Evolutionary conservation across 768 basidiomycete genomes (phyloP), one percentile per base, ranked within the genome.

Genomic region (Nidularia pulvinata): DNA sequence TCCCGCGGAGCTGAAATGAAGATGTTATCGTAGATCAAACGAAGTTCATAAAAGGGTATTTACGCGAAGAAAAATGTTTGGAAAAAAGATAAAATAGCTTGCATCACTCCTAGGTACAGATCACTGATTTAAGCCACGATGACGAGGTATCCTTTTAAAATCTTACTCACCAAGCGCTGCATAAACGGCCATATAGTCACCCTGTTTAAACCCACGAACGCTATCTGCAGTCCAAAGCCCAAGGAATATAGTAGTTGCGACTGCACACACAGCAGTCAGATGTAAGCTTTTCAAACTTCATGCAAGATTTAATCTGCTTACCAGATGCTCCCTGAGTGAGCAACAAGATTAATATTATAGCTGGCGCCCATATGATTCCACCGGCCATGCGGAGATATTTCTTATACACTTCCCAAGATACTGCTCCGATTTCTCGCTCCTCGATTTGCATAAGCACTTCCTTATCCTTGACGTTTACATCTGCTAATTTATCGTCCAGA

Each of bases 141-240:
- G 19, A 19, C 19, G 19, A 19, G 19, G 19, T 19, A 19, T 19
- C 19, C 19, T 19, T 19, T 19, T 1, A 19, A 19, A 19, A 19
- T 19, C 19, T 19, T 19, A 19, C 19, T 19, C 35, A 77, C 77
- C 79, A 33, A 82, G 62, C 4, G 68, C 72, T 19, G 74, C 75
- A 53, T 82, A 82, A 1, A 81, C 65, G 54, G 69, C 87, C 81
- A 93, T 91, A 65, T 93, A 93, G 34, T 84, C 71, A 0, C 78
- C 81, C 62, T 88, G 80, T 3, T 37, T 63, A 61, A 89, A 86
- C 2, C 81, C 78, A 5, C 59, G 54, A 14, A 91, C 79, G n/a
- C 70, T 79, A 14, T 71, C 54, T 1, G 75, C 73, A 0, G 85
- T 84, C 89, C 89, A 93, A 58, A 85, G 89, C 0, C 88, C 88